These are phyloP conservation scores for Chaetoceros tenuissimus DNA, from an alignment of 108 stramenopile genomes.

Conservation along the genomic window DNA sequence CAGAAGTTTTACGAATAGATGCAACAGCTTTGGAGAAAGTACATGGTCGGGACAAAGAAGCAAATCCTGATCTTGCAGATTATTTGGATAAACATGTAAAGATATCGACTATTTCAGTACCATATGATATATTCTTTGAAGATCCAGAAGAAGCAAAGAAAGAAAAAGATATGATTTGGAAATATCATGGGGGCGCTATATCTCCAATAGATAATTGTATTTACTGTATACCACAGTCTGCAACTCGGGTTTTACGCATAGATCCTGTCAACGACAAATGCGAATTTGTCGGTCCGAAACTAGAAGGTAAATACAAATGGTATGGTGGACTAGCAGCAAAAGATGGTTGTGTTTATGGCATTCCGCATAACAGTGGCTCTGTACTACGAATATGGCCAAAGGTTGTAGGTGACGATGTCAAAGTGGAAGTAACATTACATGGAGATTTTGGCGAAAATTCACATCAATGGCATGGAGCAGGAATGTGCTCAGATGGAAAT, in stretches of 20 bases:
- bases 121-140: constrained; percentile 45
- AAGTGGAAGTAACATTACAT: constrained; percentile 1
- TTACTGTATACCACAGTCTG: constrained; percentile 78
- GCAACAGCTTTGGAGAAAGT: too few species aligned
- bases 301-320: constrained; percentile 78
- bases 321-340: constrained; percentile 50
- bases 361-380: constrained; percentile 46
- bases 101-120: constrained; percentile 47
- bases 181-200: constrained; percentile 80
- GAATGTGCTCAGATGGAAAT: constrained; percentile 23
- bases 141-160: constrained; percentile 11
- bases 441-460: constrained; percentile 13
- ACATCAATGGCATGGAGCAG: constrained; percentile 55
- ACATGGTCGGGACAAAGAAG: too few species aligned
- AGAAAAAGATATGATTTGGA: constrained; percentile 53
- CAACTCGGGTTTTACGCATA: constrained; percentile 56
- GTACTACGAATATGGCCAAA: constrained; percentile 52
- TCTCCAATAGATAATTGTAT: constrained; percentile 64
- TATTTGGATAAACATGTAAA: too few species aligned
- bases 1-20: constrained; percentile 57
- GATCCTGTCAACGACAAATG: constrained; percentile 56
- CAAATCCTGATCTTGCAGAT: neutral
- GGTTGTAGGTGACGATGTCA: constrained; percentile 33
- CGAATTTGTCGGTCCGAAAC: constrained; percentile 44
- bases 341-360: constrained; percentile 57